Evolutionary conservation across 352 stramenopile genomes (phyloP), one percentile per base, ranked within the genome.

Genomic region (Globisporangium nunn): DNA sequence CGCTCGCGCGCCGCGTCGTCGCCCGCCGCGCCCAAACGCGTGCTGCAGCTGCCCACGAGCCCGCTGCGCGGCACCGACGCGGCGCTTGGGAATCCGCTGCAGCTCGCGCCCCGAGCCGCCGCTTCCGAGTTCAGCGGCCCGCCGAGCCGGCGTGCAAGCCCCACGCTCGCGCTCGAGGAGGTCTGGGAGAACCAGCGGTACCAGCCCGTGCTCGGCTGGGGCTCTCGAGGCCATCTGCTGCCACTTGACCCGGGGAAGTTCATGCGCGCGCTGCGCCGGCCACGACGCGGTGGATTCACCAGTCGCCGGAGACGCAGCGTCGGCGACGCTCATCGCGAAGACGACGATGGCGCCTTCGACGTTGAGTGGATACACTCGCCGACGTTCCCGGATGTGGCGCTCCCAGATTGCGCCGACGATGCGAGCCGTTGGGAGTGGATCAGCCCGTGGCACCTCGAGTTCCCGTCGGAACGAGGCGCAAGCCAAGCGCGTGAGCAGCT

Each of bases 121-220:
- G 48, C 29, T 4, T 10, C 23, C 23, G 23, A 23, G 23, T 23
- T 23, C 23, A 23, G 23, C 23, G 23, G 23, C 23, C 23, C 23
- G 23, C 23, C 23, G 23, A 23, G 23, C 23, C 23, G 23, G 23
- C 23, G 23, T 23, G 23, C 23, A 23, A 23, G 23, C 23, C 23
- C 15, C 43, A 48, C 6, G 33, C 40, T 81, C 2, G 62, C 68
- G 31, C 56, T 70, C 0, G 78, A 88, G 52, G 70, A 85, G 66
- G 73, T 91, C 39, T 87, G 70, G 54, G 81, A 91, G 58, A 67
- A 88, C 54, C 78, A 91, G 58, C 72, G 81, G 14, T 87, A 87
- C 52, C 81, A 91, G 50, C 65, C 75, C 44, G 64, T 91, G 39
- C 65, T 91, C 15, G 75, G 81, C 23, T 91, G 81, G 81, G 81